Percentiles rank a stretch among this genome's conserved stretches.
phyloP scores from a whole-genome alignment of 2,329 filamentous ascomycete genomes.

The Diaporthe sp. region DNA sequence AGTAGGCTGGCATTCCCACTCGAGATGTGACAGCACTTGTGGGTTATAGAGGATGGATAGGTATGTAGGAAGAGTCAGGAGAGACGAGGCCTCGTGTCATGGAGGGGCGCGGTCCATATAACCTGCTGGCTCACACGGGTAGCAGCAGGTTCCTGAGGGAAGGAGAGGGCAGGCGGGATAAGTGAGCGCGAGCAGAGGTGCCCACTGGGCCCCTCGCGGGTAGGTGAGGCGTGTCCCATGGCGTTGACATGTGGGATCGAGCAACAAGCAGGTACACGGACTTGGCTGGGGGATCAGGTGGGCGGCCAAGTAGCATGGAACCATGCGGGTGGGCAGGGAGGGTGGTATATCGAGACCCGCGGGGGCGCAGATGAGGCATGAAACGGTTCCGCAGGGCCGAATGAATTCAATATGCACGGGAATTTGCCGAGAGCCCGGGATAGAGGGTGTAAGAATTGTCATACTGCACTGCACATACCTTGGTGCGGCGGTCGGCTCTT shows the following conservation, averaged over 20 bases:
- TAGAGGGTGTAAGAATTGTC: slow-evolving; percentile 21
- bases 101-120: slow-evolving; percentile 30
- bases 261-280: slow-evolving; percentile 29
- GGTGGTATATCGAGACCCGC: slow-evolving; percentile 1
- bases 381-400: slow-evolving; percentile 41
- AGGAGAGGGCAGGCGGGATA: slow-evolving; percentile 5
- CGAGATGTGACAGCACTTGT: slow-evolving; percentile 18
- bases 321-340: background rate
- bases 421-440: slow-evolving; percentile 37
- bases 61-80: background rate
- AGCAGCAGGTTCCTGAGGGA: background rate
- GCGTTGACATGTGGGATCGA: slow-evolving; percentile 38
- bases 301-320: slow-evolving; percentile 1
- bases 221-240: slow-evolving; percentile 23
- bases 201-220: background rate
- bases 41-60: background rate
- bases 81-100: background rate
- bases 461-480: slow-evolving; percentile 26
- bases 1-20: slow-evolving; percentile 82
- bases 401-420: slow-evolving; percentile 32
- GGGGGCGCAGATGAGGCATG: slow-evolving; percentile 26
- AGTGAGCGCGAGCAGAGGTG: slow-evolving; percentile 12
- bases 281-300: slow-evolving; percentile 7
- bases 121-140: slow-evolving; percentile 1
- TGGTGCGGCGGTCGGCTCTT: background rate